phyloP scores from a whole-genome alignment of 345 rosid species.

The Mercurialis annua region DNA sequence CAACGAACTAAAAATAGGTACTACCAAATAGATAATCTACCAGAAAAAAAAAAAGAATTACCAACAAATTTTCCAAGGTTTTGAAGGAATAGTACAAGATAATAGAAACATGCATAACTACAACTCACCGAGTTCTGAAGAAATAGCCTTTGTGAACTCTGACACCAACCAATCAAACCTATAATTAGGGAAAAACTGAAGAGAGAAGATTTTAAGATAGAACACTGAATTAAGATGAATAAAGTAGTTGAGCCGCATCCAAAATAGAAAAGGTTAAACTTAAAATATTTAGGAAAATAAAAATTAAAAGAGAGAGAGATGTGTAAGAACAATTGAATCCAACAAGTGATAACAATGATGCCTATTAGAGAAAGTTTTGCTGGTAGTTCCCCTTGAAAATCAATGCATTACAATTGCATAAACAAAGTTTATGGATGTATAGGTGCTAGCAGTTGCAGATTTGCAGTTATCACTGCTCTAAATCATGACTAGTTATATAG shows the following conservation, averaged over 20 bases:
- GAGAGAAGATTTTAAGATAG: constrained; percentile 14
- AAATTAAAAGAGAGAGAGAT: background rate
- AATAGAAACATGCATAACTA: background rate
- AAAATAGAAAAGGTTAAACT: background rate
- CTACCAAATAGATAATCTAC: background rate
- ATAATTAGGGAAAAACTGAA: constrained; percentile 77
- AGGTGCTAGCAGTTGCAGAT: background rate
- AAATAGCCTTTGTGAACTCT: constrained; percentile 60
- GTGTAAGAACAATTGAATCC: background rate
- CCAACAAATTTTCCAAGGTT: too few species aligned
- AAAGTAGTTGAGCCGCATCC: background rate
- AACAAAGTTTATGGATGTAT: background rate
- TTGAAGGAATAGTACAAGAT: too few species aligned
- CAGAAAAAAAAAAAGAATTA: too few species aligned
- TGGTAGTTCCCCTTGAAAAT: background rate
- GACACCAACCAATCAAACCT: constrained; percentile 74
- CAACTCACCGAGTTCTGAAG: constrained; percentile 78
- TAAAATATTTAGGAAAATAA: background rate
- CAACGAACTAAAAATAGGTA: background rate
- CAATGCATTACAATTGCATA: background rate
- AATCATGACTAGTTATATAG: background rate
- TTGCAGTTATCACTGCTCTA: background rate
- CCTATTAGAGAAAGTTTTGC: background rate
- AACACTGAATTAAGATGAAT: background rate
- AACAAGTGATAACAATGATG: background rate